Evolutionary conservation across 176 grass and related monocot species (phyloP).

Genomic region (Canna indica): DNA sequence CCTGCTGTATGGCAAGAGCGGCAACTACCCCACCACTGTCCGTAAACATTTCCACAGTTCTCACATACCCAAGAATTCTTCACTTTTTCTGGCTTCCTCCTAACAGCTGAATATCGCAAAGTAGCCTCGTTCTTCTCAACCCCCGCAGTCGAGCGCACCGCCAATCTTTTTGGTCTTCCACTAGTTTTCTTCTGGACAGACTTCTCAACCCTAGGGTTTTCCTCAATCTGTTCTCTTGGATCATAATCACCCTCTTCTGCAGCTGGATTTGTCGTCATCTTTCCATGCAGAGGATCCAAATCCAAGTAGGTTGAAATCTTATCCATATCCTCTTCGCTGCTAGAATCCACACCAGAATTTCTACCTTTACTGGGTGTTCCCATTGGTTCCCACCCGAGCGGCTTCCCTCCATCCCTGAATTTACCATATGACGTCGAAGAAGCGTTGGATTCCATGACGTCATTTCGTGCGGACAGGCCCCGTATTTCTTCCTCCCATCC

Average conservation of each 20-base stretch:
- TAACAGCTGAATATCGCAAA: neutral
- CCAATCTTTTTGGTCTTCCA: neutral
- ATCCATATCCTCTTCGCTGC: neutral
- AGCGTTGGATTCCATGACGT: too few species aligned
- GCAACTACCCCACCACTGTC: conserved; percentile 79
- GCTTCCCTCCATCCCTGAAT: neutral
- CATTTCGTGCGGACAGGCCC: neutral
- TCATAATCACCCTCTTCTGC: neutral
- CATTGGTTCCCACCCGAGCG: neutral
- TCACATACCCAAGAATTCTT: conserved; percentile 42
- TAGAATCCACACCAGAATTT: neutral
- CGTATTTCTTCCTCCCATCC: neutral
- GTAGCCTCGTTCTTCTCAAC: conserved; percentile 2
- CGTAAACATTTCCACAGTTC: conserved; percentile 34
- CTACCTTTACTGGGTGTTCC: neutral
- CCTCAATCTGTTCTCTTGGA: neutral
- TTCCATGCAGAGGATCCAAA: conserved; percentile 48
- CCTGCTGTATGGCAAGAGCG: conserved; percentile 22
- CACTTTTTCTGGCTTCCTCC: conserved; percentile 29
- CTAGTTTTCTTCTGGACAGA: conserved; percentile 6
- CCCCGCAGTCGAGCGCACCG: conserved; percentile 5
- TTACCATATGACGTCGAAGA: conserved; percentile 18
- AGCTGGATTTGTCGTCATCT: conserved; percentile 25
- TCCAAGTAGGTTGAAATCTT: conserved; percentile 38
- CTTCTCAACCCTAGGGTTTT: conserved; percentile 6